A percentile compares a stretch with the other conserved stretches of the same genome.
phyloP scores from a whole-genome alignment of 2,329 filamentous ascomycete species.

The Parastagonospora nodorum region DNA sequence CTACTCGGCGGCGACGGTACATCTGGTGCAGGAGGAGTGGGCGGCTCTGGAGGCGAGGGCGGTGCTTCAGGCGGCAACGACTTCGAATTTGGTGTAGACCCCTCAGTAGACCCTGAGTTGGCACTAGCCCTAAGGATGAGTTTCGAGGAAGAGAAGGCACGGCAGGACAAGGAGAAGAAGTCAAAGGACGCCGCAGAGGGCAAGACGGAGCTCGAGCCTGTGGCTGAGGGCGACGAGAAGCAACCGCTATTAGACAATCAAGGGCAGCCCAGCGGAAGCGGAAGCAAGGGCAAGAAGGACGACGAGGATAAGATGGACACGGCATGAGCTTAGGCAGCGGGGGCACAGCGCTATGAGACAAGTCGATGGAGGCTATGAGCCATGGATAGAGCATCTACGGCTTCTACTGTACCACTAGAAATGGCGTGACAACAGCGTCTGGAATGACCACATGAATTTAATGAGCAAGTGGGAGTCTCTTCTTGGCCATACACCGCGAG shows the following conservation, averaged over 20 bases:
- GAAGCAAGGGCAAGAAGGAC: slow-evolving; percentile 55
- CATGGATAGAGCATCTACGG: slow-evolving; percentile 30
- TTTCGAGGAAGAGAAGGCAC: slow-evolving; percentile 95
- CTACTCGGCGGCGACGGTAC: slow-evolving; percentile 85
- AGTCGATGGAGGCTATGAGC: slow-evolving; percentile 3
- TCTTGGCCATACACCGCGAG: not conserved
- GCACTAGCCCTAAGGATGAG: slow-evolving; percentile 95
- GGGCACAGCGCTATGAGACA: slow-evolving; percentile 1
- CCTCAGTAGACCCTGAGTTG: slow-evolving; percentile 88
- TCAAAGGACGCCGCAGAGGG: slow-evolving; percentile 72
- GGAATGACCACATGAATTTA: slow-evolving; percentile 21
- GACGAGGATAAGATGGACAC: slow-evolving; percentile 88
- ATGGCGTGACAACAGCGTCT: slow-evolving; percentile 21
- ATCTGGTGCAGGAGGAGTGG: slow-evolving; percentile 60
- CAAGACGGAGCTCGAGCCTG: slow-evolving; percentile 78
- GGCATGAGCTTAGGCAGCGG: slow-evolving; percentile 59
- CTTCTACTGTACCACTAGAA: slow-evolving; percentile 32
- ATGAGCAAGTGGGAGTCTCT: not conserved
- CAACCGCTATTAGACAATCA: slow-evolving; percentile 68
- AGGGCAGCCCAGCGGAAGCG: slow-evolving; percentile 68
- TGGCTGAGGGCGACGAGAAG: slow-evolving; percentile 70
- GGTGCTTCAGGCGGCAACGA: slow-evolving; percentile 62
- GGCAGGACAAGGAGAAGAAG: slow-evolving; percentile 83
- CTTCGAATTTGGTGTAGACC: slow-evolving; percentile 90
- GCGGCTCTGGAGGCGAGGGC: slow-evolving; percentile 57